A percentile compares a stretch with the other conserved stretches of the same genome.
These are phyloP conservation scores for Alternaria sp. DNA, from an alignment of 2,329 filamentous ascomycete genomes.

Conservation along the genomic window DNA sequence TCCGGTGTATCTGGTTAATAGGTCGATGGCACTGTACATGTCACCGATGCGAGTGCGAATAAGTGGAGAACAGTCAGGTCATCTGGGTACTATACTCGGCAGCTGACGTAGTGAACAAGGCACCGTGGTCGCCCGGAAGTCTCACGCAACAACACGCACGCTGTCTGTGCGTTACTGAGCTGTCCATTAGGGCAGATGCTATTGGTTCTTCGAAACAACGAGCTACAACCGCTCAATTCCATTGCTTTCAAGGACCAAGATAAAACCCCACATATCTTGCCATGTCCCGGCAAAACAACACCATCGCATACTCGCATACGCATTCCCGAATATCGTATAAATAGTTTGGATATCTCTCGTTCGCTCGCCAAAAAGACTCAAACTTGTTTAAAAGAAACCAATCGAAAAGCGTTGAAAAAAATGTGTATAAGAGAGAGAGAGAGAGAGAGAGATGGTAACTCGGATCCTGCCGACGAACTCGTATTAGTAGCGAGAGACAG, in stretches of 20 bases:
- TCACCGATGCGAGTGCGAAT: not conserved
- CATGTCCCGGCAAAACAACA: not conserved
- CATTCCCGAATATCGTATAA: slow-evolving; percentile 3
- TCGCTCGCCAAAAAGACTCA: not conserved
- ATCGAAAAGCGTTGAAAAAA: no score
- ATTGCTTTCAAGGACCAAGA: not conserved
- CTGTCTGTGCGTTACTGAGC: not conserved
- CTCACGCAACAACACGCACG: not conserved
- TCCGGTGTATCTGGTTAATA: not conserved
- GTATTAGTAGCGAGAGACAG: slow-evolving; percentile 20
- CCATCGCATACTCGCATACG: not conserved
- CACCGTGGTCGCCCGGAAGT: not conserved
- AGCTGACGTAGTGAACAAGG: not conserved
- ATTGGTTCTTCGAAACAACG: no score
- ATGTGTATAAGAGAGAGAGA: not conserved
- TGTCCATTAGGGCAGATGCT: not conserved
- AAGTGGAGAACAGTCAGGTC: not conserved
- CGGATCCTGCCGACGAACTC: slow-evolving; percentile 7
- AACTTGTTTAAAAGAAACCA: not conserved
- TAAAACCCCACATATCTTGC: not conserved
- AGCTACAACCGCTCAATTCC: not conserved
- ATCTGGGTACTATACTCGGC: not conserved
- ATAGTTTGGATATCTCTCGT: slow-evolving; percentile 2
- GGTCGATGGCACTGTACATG: not conserved
- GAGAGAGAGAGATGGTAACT: not conserved